A percentile compares a stretch with the other conserved stretches of the same genome.
Evolutionary conservation across 805 yeast genomes (phyloP).

Genomic region (Saccharomycopsis sp.): DNA sequence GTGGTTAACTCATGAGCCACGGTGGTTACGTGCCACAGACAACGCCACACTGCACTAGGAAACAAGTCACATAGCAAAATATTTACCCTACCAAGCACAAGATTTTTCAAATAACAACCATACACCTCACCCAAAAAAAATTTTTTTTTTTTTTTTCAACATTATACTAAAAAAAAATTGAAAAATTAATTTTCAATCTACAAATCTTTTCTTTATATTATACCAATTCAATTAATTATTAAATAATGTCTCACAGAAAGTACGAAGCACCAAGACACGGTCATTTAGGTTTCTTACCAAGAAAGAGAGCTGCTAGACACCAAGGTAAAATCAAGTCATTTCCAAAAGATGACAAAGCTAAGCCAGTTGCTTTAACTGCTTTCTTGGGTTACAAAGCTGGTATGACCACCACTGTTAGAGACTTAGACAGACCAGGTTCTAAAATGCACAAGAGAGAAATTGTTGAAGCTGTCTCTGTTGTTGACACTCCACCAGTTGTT

Average conservation of each 20-base stretch:
- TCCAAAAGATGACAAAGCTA: slow-evolving; percentile 97
- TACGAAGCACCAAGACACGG: slow-evolving; percentile 99
- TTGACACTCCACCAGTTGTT: slow-evolving; percentile 98
- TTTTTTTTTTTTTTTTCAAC: slow-evolving; percentile 1
- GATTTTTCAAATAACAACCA: neutral
- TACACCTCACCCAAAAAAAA: neutral
- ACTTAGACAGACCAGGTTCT: slow-evolving; percentile 99
- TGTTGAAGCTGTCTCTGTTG: slow-evolving; percentile 98
- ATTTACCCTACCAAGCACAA: neutral
- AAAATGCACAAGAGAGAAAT: slow-evolving; percentile 99
- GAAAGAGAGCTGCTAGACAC: slow-evolving; percentile 98
- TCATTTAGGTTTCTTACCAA: slow-evolving; percentile 98
- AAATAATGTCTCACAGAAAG: slow-evolving; percentile 98
- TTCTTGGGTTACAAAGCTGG: slow-evolving; percentile 99
- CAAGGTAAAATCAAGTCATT: slow-evolving; percentile 98
- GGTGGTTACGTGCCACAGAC: too few relatives aligned
- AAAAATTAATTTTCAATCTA: neutral
- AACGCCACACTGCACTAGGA: too few relatives aligned
- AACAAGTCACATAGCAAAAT: too few relatives aligned
- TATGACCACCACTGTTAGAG: slow-evolving; percentile 99
- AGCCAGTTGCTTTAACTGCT: slow-evolving; percentile 98
- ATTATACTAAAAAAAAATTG: neutral
- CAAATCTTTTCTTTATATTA: neutral
- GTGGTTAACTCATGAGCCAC: too few relatives aligned
- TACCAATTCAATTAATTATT: neutral